Conservation (phyloP, 495 filamentous ascomycete genomes). For the Friedmanniomyces endolithicus region DNA sequence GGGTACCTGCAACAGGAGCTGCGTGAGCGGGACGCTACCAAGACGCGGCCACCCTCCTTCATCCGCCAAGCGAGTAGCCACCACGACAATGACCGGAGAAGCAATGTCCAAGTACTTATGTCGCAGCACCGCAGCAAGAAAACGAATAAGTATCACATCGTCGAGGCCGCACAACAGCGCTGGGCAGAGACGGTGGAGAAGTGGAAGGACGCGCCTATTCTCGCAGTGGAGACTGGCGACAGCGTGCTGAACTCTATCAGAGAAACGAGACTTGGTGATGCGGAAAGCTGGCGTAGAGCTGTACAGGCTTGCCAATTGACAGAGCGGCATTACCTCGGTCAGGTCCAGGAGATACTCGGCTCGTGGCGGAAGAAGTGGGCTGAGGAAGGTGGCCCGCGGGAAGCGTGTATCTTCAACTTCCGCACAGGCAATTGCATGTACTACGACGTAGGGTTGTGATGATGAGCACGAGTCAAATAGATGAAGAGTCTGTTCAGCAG, state of each 20-base stretch:
- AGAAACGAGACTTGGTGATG: constrained; percentile 60
- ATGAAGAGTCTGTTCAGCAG: not conserved
- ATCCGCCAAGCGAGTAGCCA: constrained; percentile 16
- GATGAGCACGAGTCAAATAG: not conserved
- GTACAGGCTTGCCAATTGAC: constrained; percentile 64
- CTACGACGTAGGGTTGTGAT: constrained; percentile 28
- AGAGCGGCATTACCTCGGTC: constrained; percentile 76
- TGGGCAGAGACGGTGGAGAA: constrained; percentile 32
- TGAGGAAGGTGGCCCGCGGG: constrained; percentile 24
- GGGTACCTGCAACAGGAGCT: constrained; percentile 71
- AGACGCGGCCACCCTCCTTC: constrained; percentile 9
- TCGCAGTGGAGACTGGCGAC: constrained; percentile 80
- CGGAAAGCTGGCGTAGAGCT: constrained; percentile 74
- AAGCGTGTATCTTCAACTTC: constrained; percentile 34
- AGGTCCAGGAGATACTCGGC: constrained; percentile 67
- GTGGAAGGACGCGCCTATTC: constrained; percentile 64
- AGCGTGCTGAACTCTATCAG: constrained; percentile 69
- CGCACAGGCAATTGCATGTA: constrained; percentile 27
- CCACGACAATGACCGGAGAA: constrained; percentile 44
- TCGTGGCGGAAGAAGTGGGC: constrained; percentile 48
- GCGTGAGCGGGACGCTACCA: constrained; percentile 44
- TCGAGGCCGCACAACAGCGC: constrained; percentile 47
- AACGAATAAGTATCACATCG: constrained; percentile 69
- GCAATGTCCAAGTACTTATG: constrained; percentile 63
- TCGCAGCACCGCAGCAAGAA: constrained; percentile 79